Evolutionary conservation across 2,329 filamentous ascomycete genomes (phyloP), one percentile per base, ranked within the genome.

Genomic region (Aspergillus luchuensis): DNA sequence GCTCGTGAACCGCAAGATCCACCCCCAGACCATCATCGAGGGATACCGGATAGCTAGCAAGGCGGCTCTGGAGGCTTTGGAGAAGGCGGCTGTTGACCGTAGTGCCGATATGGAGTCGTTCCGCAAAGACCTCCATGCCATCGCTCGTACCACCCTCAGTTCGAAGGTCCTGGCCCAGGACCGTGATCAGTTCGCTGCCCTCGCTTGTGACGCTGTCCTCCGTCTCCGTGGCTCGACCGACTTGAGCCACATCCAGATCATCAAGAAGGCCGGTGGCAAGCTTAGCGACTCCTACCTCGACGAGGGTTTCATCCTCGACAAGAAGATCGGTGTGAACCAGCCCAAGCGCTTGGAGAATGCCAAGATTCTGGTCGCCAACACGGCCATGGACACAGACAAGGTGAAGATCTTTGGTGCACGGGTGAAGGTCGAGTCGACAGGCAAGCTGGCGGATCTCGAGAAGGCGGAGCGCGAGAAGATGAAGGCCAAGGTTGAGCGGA

Each of bases 381-480:
- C 95, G 8, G 91, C 93, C 11, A 99, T 99, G 95, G 95, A 99
- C 79, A 99, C 95, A 38, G 95, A 99, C 81, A 99, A 99, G 85
- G 91, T 99, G 82, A 99, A 99, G 86, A 98, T 99, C 72, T 99
- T 99, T 72, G 95, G 95, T 65, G 95, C 95, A 15, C 88, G 94
- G 61, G 92, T 99, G 72, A 98, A 98, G 85, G 95, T 99, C 62
- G 91, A 91, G 69, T 94, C 92, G 33, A 99, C 95, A 3, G 92
- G 92, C 76, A 97, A 98, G 84, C 86, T 99, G 53, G 95, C 95
- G n/a, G 95, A 99, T 72, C 84, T 99, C 57, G 95, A 99, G 79
- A 97, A 96, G 85, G 95, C 95, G 5, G 95, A 98, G 83, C 90
- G 92, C 72, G 95, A 99, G 72, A 98, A 98, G 88, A 99, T 99